phyloP scores from a whole-genome alignment of 768 basidiomycete species.

The Pseudohyphozyma bogoriensis region DNA sequence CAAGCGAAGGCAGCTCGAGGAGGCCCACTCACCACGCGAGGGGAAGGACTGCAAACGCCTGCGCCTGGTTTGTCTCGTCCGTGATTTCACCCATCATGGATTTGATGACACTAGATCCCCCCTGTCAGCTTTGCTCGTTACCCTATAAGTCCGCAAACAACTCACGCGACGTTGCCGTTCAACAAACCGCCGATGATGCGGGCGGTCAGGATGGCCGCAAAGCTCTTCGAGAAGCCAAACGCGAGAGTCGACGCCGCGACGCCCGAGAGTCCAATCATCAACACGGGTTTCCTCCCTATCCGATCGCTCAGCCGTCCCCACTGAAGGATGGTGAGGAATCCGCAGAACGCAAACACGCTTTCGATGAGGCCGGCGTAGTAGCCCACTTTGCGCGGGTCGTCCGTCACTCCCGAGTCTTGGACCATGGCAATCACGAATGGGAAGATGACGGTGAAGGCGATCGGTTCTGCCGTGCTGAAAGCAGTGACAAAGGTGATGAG shows the following conservation, averaged over 20 bases:
- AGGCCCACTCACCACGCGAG: constrained; percentile 27
- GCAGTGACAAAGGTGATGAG: not conserved
- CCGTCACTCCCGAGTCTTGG: constrained; percentile 12
- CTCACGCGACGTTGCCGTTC: constrained; percentile 22
- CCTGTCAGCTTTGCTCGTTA: not conserved
- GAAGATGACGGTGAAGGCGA: constrained; percentile 18
- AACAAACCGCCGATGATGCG: constrained; percentile 20
- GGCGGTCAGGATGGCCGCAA: constrained; percentile 20
- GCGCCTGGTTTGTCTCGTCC: constrained; percentile 29
- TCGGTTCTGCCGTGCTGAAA: not conserved
- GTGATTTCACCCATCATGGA: constrained; percentile 26
- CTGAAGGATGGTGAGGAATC: constrained; percentile 23
- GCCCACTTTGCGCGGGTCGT: constrained; percentile 12
- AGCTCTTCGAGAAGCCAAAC: constrained; percentile 23
- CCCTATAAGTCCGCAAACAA: rapidly evolving
- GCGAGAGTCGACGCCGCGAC: constrained; percentile 23
- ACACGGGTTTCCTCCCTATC: constrained; percentile 31
- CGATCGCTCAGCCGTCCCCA: constrained; percentile 32
- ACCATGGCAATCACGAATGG: constrained; percentile 22
- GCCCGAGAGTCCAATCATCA: constrained; percentile 28
- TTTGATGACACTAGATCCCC: constrained; percentile 18
- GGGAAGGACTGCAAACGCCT: constrained; percentile 30
- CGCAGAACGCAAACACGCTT: constrained; percentile 24
- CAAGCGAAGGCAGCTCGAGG: too few species aligned
- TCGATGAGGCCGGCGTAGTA: constrained; percentile 12